A percentile compares a stretch with the other conserved stretches of the same genome.
phyloP scores from a whole-genome alignment of 441 rosid genomes.

The Pelargonium australe region DNA sequence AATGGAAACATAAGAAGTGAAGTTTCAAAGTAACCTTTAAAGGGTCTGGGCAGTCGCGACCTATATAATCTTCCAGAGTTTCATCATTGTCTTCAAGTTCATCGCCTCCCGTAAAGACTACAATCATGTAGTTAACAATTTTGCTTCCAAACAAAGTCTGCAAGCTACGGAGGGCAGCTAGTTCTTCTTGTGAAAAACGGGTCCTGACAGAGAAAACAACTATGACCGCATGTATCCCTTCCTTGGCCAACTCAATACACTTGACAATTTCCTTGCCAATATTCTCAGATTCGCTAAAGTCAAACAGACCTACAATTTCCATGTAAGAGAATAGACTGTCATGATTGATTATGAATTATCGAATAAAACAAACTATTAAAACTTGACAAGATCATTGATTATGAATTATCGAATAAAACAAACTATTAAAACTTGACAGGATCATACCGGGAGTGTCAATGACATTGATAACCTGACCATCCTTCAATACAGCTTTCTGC shows the following conservation, averaged over 20 bases:
- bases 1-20: too few relatives aligned
- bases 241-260: constrained; percentile 25
- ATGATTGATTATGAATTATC: background rate
- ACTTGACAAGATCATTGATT: constrained; percentile 2
- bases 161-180: constrained; percentile 25
- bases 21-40: constrained; percentile 17
- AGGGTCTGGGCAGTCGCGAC: constrained; percentile 25
- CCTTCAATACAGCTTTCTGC: constrained; percentile 36
- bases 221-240: constrained; percentile 25
- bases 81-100: constrained; percentile 27
- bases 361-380: background rate
- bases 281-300: constrained; percentile 19
- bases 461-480: constrained; percentile 44
- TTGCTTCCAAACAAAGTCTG: constrained; percentile 22
- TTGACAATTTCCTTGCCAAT: constrained; percentile 24
- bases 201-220: constrained; percentile 23
- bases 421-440: background rate
- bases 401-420: background rate
- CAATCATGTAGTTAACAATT: constrained; percentile 24
- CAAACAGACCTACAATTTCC: constrained; percentile 18
- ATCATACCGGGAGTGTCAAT: constrained; percentile 28
- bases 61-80: constrained; percentile 24
- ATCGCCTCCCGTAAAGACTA: constrained; percentile 28
- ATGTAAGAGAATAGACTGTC: background rate
- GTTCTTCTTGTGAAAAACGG: constrained; percentile 26